Conservation (phyloP, 2,329 filamentous ascomycete genomes). For the Polytolypa hystricis region DNA sequence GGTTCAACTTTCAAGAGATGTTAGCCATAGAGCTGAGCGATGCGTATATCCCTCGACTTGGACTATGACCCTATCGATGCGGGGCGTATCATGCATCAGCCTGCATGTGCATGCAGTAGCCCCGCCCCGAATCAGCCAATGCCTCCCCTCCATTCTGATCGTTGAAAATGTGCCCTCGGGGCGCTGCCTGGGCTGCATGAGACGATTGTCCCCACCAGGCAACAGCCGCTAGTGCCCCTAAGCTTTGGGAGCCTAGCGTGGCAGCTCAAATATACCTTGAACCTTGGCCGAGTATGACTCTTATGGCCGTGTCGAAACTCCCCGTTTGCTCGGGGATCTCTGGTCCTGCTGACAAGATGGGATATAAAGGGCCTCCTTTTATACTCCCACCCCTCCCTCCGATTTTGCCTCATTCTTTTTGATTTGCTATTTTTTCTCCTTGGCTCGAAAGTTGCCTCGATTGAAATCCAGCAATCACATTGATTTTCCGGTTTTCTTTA, state of each 20-base stretch:
- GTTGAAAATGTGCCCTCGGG: no score
- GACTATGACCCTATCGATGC: no score
- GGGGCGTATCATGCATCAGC: no score
- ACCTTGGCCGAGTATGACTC: constrained; percentile 3
- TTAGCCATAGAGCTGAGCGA: no score
- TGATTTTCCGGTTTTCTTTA: not conserved
- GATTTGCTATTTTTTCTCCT: not conserved
- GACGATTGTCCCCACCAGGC: constrained; percentile 1
- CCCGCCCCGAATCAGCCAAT: no score
- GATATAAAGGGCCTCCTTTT: no score
- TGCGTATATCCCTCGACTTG: no score
- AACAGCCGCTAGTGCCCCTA: not conserved
- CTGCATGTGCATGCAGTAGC: no score
- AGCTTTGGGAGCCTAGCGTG: not conserved
- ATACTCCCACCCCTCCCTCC: not conserved
- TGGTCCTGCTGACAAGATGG: constrained; percentile 6
- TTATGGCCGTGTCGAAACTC: not conserved
- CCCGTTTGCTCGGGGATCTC: not conserved
- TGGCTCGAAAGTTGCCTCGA: not conserved
- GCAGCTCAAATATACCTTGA: not conserved
- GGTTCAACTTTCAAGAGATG: no score
- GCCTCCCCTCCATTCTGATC: no score
- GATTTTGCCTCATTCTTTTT: constrained; percentile 7
- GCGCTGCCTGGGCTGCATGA: constrained; percentile 4
- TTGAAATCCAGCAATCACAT: not conserved